Evolutionary conservation across 768 basidiomycete genomes (phyloP).

Genomic region (Tricholomella constricta): DNA sequence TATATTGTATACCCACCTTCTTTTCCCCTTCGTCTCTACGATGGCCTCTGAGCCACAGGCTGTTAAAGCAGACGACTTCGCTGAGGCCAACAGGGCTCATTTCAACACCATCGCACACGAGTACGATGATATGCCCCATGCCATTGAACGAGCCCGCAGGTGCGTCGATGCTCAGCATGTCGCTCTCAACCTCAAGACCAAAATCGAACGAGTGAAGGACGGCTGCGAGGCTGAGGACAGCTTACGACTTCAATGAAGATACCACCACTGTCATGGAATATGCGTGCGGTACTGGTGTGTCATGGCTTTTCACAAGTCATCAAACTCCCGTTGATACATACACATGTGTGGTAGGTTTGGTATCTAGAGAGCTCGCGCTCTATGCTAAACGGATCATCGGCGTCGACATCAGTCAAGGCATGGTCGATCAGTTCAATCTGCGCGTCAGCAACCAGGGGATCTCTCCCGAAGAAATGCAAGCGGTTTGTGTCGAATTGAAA

Average conservation of each 20-base stretch:
- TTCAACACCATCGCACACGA: constrained; percentile 16
- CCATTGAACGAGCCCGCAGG: constrained; percentile 15
- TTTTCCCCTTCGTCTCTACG: neutral
- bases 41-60: neutral
- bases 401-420: constrained; percentile 72
- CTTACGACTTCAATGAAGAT: constrained; percentile 54
- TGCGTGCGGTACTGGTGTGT: constrained; percentile 71
- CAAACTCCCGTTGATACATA: too few species aligned
- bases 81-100: constrained; percentile 18
- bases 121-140: constrained; percentile 18
- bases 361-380: constrained; percentile 62
- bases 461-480: constrained; percentile 64
- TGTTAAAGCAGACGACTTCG: neutral
- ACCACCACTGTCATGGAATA: constrained; percentile 67
- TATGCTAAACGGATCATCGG: constrained; percentile 67
- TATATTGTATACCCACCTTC: neutral
- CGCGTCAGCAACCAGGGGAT: constrained; percentile 63
- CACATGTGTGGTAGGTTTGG: constrained; percentile 44
- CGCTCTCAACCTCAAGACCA: neutral
- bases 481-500: constrained; percentile 53
- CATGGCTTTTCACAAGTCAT: too few species aligned
- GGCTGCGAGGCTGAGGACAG: constrained; percentile 37
- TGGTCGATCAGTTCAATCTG: constrained; percentile 68
- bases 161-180: constrained; percentile 7
- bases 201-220: constrained; percentile 24